Percentiles rank a stretch among this genome's conserved stretches.
phyloP scores from a whole-genome alignment of 164 flowering plant species.

The Annona squamosa region DNA sequence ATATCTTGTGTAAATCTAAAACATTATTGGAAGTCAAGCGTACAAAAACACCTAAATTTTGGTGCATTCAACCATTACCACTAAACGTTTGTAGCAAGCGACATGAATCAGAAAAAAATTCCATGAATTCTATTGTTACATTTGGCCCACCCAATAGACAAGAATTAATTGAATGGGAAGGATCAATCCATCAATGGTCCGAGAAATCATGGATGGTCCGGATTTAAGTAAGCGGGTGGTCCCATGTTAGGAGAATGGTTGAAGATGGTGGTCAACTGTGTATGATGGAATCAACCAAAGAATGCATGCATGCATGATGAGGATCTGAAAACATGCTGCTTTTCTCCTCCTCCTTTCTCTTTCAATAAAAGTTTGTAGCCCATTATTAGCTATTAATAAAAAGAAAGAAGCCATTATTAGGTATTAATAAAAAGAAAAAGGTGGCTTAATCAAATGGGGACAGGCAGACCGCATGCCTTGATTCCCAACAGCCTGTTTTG shows the following conservation, averaged over 20 bases:
- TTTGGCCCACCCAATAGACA: no score
- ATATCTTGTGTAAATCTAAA: no score
- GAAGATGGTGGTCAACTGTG: neutral
- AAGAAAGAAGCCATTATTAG: neutral
- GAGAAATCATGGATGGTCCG: neutral
- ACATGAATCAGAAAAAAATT: no score
- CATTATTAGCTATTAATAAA: neutral
- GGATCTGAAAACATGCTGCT: neutral
- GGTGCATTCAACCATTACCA: no score
- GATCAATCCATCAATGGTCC: neutral
- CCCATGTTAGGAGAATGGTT: neutral
- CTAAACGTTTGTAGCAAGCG: no score
- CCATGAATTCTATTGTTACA: no score
- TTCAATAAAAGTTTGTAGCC: neutral
- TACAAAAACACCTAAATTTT: no score
- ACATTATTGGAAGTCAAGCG: no score
- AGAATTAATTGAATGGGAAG: no score
- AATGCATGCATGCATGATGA: neutral
- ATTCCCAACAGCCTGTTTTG: slow-evolving; percentile 16
- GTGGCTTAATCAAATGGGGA: slow-evolving; percentile 3
- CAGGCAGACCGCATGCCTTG: slow-evolving; percentile 15
- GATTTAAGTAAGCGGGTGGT: neutral
- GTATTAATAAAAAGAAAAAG: neutral
- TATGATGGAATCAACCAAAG: neutral
- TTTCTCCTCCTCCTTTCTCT: neutral